Base-by-base conservation (phyloP, 768 basidiomycete species). In the Mycena chlorophos region DNA sequence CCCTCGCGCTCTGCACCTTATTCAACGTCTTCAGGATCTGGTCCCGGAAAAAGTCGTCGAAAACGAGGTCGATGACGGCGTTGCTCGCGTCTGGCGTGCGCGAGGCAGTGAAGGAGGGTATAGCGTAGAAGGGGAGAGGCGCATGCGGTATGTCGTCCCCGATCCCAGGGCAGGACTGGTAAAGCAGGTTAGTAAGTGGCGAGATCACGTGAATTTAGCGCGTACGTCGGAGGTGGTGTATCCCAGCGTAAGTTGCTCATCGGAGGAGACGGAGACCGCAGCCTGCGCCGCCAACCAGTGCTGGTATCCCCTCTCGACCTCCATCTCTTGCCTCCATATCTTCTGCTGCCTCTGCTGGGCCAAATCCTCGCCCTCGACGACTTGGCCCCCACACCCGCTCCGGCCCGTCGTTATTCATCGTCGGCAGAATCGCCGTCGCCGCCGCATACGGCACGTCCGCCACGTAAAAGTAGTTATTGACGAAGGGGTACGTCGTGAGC, bases 401-500 rank as follows among this genome's bases (percentile, higher is more conserved):
- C 37, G 56, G 56, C 3, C 60, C 60, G 2, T 45, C 56, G 8
- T 30, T 29, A 26, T 62, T 62, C 53, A 81, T 60, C 19, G 51
- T 56, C 0, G 76, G 68, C 16, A 82, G 62, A 1, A 82, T 72
- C 62, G 73, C 62, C 20, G 62, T 69, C 13, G 79, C 83, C 37
- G 76, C 64, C 27, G 64, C 64, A 19, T 71, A 63, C 1, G 71
- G 65, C 46, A 85, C 68, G 45, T 75, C 71, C 16, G 78, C 68
- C 51, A 85, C 71, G 63, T 72, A 83, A 3, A 72, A 51, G 68
- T 81, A 81, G 34, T 68, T 37, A 65, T 84, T 77, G 0, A 69
- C 66, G 63, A 82, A 87, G 0, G 85, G 83, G 17, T 74, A 75
- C 5, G 78, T 75, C 5, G 83, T 82, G 49, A 84, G 74, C 62